Base-by-base conservation (phyloP, 305 asterid species). In the Fraxinus velutina region DNA sequence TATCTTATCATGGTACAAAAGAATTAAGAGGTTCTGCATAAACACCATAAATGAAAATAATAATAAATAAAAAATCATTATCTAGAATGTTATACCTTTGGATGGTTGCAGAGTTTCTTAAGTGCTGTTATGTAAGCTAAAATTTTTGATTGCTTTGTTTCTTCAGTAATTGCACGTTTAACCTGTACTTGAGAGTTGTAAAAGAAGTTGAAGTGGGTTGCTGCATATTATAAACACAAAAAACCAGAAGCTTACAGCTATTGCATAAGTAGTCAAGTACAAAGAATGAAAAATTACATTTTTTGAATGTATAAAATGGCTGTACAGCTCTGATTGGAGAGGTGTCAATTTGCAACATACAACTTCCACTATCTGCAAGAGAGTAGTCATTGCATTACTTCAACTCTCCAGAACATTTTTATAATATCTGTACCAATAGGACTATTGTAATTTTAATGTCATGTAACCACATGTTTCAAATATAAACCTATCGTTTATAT, bases 21-120 rank as follows among this genome's bases (percentile, higher is more conserved):
- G 71, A 22, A 62, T 62, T 19, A 7, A 62, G 32, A 62, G 27
- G 66, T 55, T 62, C 30, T 62, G 33, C 33, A 21, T 22, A 17
- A 55, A 62, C 32, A 22, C 39, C 42, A 34, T 47, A 83, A 62
- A 77, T 22, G 77, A 57, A 27, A 34, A 44, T 32, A 32, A 32
- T 32, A 32, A 32, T 32, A 27, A 33, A 30, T 3, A 4, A 42
- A 57, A 76, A 71, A 29, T 29, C 21, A 72, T 64, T 76, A 52
- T 83, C 70, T 27, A 21, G 21, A 80, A 24, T 79, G 78, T 73
- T 75, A 71, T 90, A 96, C 99, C 98, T 96, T 96, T 70, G 99
- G 98, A 85, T 94, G 99, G 88, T 96, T 96, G 92, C 99, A 93
- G 84, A 96, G 98, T 92, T 96, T 96, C 95, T 96, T 96, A 62